Evolutionary conservation across 2,329 filamentous ascomycete species (phyloP).

Genomic region (Fusarium oxysporum): DNA sequence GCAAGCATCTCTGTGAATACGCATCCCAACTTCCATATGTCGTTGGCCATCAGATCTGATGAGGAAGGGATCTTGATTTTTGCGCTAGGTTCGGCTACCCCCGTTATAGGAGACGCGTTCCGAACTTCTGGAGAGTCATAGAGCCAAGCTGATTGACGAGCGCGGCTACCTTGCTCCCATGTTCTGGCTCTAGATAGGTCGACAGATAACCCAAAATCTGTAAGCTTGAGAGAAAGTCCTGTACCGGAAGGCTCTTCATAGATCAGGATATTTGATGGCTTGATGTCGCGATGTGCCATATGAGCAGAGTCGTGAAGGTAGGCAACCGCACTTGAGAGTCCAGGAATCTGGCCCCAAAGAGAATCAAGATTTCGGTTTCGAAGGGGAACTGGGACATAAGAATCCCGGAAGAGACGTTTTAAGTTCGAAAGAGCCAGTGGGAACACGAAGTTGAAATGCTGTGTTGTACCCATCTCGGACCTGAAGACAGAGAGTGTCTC

Average conservation of each 20-base stretch:
- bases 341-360: fast-evolving
- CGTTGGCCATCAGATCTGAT: not conserved
- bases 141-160: not conserved
- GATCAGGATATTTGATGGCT: fast-evolving
- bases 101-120: fast-evolving
- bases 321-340: fast-evolving
- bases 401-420: not conserved
- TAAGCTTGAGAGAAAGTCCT: fast-evolving
- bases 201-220: fast-evolving
- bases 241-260: fast-evolving
- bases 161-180: not conserved
- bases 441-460: not conserved
- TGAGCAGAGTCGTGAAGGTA: not conserved
- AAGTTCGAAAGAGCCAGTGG: not conserved
- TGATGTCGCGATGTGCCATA: not conserved
- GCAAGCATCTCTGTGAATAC: not conserved
- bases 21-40: not conserved
- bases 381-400: fast-evolving
- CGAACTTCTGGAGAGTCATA: not conserved
- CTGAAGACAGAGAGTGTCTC: not conserved
- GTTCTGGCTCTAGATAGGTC: not conserved
- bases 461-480: fast-evolving
- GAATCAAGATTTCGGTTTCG: not conserved
- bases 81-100: fast-evolving
- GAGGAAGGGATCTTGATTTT: not conserved